phyloP scores from a whole-genome alignment of 1,284 basidiomycete species.

The Cystobasidium slooffiae region DNA sequence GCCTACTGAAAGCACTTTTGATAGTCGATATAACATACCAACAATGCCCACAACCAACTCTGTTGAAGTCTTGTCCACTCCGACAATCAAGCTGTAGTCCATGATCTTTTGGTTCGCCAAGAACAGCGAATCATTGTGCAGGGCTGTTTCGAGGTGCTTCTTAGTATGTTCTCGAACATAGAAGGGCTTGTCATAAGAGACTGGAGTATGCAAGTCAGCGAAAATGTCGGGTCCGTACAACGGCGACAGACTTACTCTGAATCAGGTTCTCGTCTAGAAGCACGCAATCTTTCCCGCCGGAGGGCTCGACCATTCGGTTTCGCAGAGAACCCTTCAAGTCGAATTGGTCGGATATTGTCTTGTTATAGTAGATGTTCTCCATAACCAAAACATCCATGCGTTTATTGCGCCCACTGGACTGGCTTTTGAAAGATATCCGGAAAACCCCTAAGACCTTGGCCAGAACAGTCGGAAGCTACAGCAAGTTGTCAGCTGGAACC shows the following conservation, averaged over 20 bases:
- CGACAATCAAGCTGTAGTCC: constrained; percentile 98
- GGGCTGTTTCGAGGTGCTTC: constrained; percentile 82
- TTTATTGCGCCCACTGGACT: constrained; percentile 73
- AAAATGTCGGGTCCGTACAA: constrained; percentile 67
- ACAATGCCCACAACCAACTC: constrained; percentile 88
- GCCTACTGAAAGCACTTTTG: constrained; percentile 42
- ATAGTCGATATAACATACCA: constrained; percentile 62
- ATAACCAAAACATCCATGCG: constrained; percentile 96
- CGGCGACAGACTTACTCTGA: constrained; percentile 44
- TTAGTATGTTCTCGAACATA: constrained; percentile 96
- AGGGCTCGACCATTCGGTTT: constrained; percentile 83
- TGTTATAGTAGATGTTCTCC: constrained; percentile 94
- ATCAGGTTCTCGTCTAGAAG: constrained; percentile 76
- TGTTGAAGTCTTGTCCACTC: constrained; percentile 73
- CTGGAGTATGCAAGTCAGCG: constrained; percentile 41
- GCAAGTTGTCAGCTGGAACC: not conserved
- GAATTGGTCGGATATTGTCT: constrained; percentile 85
- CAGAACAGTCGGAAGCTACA: constrained; percentile 83
- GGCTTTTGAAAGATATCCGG: constrained; percentile 89
- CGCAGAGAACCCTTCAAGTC: constrained; percentile 87
- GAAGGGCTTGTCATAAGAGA: constrained; percentile 68
- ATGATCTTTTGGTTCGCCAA: constrained; percentile 95
- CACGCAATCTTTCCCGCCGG: constrained; percentile 88
- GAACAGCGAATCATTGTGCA: constrained; percentile 86
- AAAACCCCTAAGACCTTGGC: constrained; percentile 98